These are phyloP conservation scores for Ustilago lituana DNA, from an alignment of 1,284 basidiomycete genomes.

Conservation along the genomic window DNA sequence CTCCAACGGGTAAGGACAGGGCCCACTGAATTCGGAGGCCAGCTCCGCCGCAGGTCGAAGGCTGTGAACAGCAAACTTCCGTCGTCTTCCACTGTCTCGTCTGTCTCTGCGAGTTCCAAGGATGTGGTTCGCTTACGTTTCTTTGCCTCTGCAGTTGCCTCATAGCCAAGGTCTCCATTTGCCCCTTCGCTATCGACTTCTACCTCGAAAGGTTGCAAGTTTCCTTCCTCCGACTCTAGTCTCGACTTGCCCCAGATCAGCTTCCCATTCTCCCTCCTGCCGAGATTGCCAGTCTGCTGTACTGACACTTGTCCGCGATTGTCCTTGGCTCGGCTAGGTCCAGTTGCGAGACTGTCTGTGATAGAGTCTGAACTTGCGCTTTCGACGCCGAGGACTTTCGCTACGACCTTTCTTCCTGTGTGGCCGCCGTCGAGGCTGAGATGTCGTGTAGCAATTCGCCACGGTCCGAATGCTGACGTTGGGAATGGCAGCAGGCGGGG, in stretches of 20 bases:
- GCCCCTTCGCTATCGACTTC: not conserved
- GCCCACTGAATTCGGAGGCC: slow-evolving; percentile 54
- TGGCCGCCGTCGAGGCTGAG: slow-evolving; percentile 5
- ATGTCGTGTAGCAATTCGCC: slow-evolving; percentile 20
- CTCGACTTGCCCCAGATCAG: slow-evolving; percentile 39
- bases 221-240: not conserved
- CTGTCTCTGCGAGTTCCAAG: not conserved
- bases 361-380: slow-evolving; percentile 12
- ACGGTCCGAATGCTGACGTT: not conserved
- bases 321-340: slow-evolving; percentile 3
- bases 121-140: slow-evolving; percentile 9
- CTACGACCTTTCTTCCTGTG: slow-evolving; percentile 22
- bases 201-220: slow-evolving; percentile 2
- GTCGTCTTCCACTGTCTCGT: slow-evolving; percentile 9
- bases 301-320: not conserved
- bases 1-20: slow-evolving; percentile 56
- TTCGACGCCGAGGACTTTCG: slow-evolving; percentile 25
- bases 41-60: slow-evolving; percentile 56
- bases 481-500: slow-evolving; percentile 27
- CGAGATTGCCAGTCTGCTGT: not conserved
- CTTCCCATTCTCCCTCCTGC: slow-evolving; percentile 16
- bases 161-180: not conserved
- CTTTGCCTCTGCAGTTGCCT: not conserved
- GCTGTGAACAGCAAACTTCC: slow-evolving; percentile 41
- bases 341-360: slow-evolving; percentile 27